phyloP scores from a whole-genome alignment of 1,139 yeast species.

The Sugiyamaella neomexicana region DNA sequence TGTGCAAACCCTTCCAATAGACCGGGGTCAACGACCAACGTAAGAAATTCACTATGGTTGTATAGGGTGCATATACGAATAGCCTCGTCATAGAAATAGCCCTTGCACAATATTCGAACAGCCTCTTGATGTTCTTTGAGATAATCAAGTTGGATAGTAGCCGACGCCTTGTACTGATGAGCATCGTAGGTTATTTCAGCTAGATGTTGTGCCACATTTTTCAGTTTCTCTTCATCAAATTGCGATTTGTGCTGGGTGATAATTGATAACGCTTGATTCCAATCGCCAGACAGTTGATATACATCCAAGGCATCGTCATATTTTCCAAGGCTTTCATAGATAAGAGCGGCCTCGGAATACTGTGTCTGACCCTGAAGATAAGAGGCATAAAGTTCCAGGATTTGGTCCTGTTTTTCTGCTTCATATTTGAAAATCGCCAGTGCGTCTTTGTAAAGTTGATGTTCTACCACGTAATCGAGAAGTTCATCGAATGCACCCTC shows the following conservation, averaged over 20 bases:
- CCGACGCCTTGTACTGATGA: constrained; percentile 82
- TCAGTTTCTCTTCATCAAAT: constrained; percentile 36
- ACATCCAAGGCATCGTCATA: constrained; percentile 63
- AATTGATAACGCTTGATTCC: constrained; percentile 73
- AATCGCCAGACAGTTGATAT: constrained; percentile 66
- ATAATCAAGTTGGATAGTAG: constrained; percentile 66
- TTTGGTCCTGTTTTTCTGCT: constrained; percentile 48
- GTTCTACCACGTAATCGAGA: constrained; percentile 67
- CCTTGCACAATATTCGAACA: constrained; percentile 67
- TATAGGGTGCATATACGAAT: constrained; percentile 56
- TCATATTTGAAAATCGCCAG: constrained; percentile 63
- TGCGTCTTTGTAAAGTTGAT: constrained; percentile 72
- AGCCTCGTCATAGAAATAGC: constrained; percentile 74
- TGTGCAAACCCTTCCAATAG: constrained; percentile 85
- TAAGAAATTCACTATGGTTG: constrained; percentile 45
- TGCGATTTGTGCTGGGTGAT: constrained; percentile 30
- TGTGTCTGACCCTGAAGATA: constrained; percentile 51
- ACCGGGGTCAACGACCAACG: constrained; percentile 65
- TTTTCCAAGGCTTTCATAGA: constrained; percentile 67
- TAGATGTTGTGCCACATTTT: constrained; percentile 56
- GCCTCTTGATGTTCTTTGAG: constrained; percentile 64
- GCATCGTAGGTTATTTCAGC: constrained; percentile 62
- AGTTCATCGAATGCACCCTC: constrained; percentile 56
- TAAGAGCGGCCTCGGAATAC: constrained; percentile 71
- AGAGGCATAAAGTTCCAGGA: constrained; percentile 64